Base-by-base conservation (phyloP, 2,329 filamentous ascomycete genomes). In the Aspergillus felis region DNA sequence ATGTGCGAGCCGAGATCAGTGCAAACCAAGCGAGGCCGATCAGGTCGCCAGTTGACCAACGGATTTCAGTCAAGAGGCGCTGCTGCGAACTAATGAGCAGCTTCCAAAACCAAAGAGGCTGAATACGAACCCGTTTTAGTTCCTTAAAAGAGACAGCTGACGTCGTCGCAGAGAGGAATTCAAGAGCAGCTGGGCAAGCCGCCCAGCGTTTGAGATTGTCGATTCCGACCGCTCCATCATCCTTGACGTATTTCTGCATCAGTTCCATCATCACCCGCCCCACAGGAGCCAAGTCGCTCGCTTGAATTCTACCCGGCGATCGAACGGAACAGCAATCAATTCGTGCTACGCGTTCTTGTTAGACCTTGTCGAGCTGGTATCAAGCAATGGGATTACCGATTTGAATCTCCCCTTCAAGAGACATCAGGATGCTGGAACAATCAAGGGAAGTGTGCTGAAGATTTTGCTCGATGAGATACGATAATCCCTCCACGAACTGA, bases 181-280 rank as follows among this genome's bases (percentile, higher is more conserved):
- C 57, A 47, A 63, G 48, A 27, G 58, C 29, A 42, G 55, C 55
- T 44, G 42, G 42, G 35, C 14, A 55, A 28, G 14, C 38, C 51
- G 4, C 25, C 61, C 42, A 63, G 55, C 48, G 42, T 51, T 56
- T 41, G 12, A 56, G 48, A 64, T 71, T 64, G 46, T 72, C 64
- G 24, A 73, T 64, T 20, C 69, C 65, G 60, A 73, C 60, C 57
- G 64, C 66, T 54, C 66, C 61, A 61, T 72, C 64, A 49, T 68
- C 64, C 61, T 71, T 72, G 49, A 61, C 38, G 54, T 71, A 71
- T 59, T 71, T 70, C 56, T 71, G 61, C 64, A 72, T 71, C 46
- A 71, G 61, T 57, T 66, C 58, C 62, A 64, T 71, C 32, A 62
- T 62, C 28, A 67, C 68, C 27, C 41, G 53, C 49, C 64, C 57